A percentile compares a stretch with the other conserved stretches of the same genome.
Evolutionary conservation across 306 rosid genomes (phyloP).

Genomic region (Lathyrus sativus): DNA sequence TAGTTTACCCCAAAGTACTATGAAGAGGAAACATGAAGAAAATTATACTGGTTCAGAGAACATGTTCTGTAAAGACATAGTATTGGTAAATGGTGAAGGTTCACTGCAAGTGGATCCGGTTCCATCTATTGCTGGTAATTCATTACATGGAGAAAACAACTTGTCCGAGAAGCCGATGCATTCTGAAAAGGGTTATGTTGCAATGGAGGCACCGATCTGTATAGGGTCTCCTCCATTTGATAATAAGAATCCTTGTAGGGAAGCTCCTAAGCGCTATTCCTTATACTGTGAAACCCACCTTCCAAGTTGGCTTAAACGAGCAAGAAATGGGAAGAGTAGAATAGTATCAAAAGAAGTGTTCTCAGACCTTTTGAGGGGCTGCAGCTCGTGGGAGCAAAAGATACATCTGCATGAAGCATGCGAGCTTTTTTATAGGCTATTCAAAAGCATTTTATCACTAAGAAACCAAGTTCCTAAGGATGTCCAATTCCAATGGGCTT

Average conservation of each 20-base stretch:
- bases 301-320: slow-evolving; percentile 99
- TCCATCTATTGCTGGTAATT: slow-evolving; percentile 47
- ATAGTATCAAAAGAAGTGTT: slow-evolving; percentile 92
- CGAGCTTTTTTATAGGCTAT: slow-evolving; percentile 91
- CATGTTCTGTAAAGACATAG: slow-evolving; percentile 55
- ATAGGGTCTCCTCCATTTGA: slow-evolving; percentile 70
- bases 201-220: slow-evolving; percentile 53
- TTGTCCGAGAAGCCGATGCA: slow-evolving; percentile 49
- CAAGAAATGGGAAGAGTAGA: slow-evolving; percentile 97
- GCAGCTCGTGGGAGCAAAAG: slow-evolving; percentile 67
- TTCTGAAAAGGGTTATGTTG: slow-evolving; percentile 50
- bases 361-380: slow-evolving; percentile 77
- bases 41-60: slow-evolving; percentile 48
- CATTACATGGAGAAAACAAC: slow-evolving; percentile 43
- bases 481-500: slow-evolving; percentile 96
- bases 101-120: slow-evolving; percentile 66
- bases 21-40: slow-evolving; percentile 74
- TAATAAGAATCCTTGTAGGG: slow-evolving; percentile 67
- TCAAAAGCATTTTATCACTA: slow-evolving; percentile 86
- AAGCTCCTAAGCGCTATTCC: slow-evolving; percentile 74
- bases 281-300: slow-evolving; percentile 90
- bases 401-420: slow-evolving; percentile 82
- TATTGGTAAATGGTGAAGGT: slow-evolving; percentile 52
- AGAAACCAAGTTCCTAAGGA: slow-evolving; percentile 94
- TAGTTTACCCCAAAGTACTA: slow-evolving; percentile 47